Evolutionary conservation across 768 basidiomycete genomes (phyloP), one percentile per base, ranked within the genome.

Genomic region (Agrocybe chaxingu): DNA sequence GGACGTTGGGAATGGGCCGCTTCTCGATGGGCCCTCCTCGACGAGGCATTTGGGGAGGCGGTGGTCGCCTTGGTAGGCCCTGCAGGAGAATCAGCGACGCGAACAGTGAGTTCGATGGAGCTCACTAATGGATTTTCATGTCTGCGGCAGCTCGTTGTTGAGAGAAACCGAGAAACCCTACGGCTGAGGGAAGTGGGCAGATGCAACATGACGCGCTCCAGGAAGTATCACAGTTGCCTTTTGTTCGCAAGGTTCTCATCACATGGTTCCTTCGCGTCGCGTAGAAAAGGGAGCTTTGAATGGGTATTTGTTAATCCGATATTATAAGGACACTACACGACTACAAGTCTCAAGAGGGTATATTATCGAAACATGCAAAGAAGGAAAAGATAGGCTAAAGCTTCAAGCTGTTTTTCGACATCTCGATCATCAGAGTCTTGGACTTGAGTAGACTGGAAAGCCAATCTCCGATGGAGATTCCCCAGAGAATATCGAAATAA

Each of bases 1-100:
- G 83, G 6, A 93, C 94, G 57, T 96, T 72, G 1, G 85, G 76
- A 44, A 90, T 81, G 0, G 71, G 61, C 32, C 81, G 69, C 64
- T 82, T 86, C 51, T 73, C 67, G 19, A 80, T 73, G 1, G 75
- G 74, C 3, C 77, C 80, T 1, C 75, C 70, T 54, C 76, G 72
- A 30, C 85, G 76, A 13, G 85, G 84, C 56, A 88, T 79, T 60
- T 81, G 77, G 6, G 85, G 84, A 12, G 78, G 67, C 33, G 68
- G 57, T 30, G 63, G 59, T 9, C 58, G 61, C 48, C 60, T 61
- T 39, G 68, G 70, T 29, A 71, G 55, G 33, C 71, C 69, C 66
- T 71, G 31, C 7, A 50, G 6, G 18, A 9, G 8, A 18, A 10
- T 47, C 6, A 47, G 7, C 13, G 9, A 13, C 7, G 8, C 36